A percentile compares a stretch with the other conserved stretches of the same genome.
phyloP scores from a whole-genome alignment of 2,329 filamentous ascomycete species.

The Fusarium annulatum region DNA sequence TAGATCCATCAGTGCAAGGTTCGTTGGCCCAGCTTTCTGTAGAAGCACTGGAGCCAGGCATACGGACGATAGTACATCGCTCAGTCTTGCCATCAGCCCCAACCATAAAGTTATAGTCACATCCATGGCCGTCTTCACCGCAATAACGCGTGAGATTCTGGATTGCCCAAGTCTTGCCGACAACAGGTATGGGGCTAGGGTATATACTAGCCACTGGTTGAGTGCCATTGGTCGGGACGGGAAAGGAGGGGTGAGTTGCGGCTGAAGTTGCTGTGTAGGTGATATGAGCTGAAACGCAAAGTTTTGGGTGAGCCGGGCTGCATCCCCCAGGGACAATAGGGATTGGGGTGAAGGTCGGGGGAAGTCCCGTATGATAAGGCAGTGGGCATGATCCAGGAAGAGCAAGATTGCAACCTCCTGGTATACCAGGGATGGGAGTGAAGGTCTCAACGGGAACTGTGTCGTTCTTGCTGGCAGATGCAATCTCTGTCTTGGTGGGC shows the following conservation, averaged over 20 bases:
- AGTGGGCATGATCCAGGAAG: conserved; percentile 29
- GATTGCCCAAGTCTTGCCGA: conserved; percentile 26
- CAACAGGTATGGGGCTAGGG: conserved; percentile 10
- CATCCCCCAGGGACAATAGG: conserved; percentile 16
- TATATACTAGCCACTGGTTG: background rate
- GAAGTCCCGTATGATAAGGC: conserved; percentile 10
- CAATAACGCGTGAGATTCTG: conserved; percentile 32
- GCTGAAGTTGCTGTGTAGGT: background rate
- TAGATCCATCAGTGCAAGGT: conserved; percentile 24
- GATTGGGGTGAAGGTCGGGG: background rate
- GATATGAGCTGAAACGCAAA: conserved; percentile 14
- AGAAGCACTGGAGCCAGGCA: conserved; percentile 21
- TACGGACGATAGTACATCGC: conserved; percentile 28
- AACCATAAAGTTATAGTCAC: conserved; percentile 36
- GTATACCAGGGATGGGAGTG: conserved; percentile 13
- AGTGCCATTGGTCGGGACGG: background rate
- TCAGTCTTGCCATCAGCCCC: conserved; percentile 29
- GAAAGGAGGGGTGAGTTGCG: background rate
- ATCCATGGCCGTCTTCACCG: conserved; percentile 15
- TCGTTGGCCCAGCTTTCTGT: conserved; percentile 33
- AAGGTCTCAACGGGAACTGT: background rate
- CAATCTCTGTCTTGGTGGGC: conserved; percentile 10
- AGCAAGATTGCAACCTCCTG: conserved; percentile 24
- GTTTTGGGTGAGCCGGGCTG: conserved; percentile 13
- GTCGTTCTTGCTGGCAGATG: background rate